Base-by-base conservation (phyloP, 2,329 filamentous ascomycete genomes). In the Rhytidhysteron rufulum region DNA sequence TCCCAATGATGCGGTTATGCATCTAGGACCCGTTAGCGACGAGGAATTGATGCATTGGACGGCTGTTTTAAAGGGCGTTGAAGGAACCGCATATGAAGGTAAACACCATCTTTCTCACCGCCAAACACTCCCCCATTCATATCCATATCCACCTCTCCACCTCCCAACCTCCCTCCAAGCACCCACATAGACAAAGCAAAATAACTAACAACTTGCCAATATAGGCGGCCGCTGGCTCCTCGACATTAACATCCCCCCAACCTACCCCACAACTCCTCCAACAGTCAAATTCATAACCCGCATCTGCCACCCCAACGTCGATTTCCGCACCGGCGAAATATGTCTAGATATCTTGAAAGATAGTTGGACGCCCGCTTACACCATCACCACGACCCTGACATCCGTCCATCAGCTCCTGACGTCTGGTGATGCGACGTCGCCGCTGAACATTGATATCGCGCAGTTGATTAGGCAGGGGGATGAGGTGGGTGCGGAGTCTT, bases 321-420 rank as follows among this genome's bases (percentile, higher is more conserved):
- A 77, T 46, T 81, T 80, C 61, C 55, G 75, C 52, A 89, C 81
- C 2, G 93, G 93, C 53, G 90, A 96, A 68, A 93, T 98, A 60
- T 98, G 93, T 65, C 80, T 97, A 20, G 93, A 96, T 60, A 76
- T 97, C 47, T 75, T 98, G 37, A 81, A 79, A 44, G 73, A 70
- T 1, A 77, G 78, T 15, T 97, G 91, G 91, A 85, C 86, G 43
- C 87, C 90, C 1, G 82, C 88, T 15, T 93, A 95, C 66, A 90
- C 84, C 30, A 77, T 97, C 16, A 77, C 84, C 25, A 79, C 84
- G 56, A 85, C 83, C 45, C 70, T 91, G 56, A 83, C 85, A 53
- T 81, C 81, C 34, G 77, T 91, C 48, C 79, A 85, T 50, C 77
- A 86, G 70, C 72, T 93, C 53, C 71, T 88, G 42, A 74, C 69